Percentiles rank a stretch among this genome's conserved stretches.
These are phyloP conservation scores for Luffa acutangula DNA, from an alignment of 306 rosid species.

Conservation along the genomic window DNA sequence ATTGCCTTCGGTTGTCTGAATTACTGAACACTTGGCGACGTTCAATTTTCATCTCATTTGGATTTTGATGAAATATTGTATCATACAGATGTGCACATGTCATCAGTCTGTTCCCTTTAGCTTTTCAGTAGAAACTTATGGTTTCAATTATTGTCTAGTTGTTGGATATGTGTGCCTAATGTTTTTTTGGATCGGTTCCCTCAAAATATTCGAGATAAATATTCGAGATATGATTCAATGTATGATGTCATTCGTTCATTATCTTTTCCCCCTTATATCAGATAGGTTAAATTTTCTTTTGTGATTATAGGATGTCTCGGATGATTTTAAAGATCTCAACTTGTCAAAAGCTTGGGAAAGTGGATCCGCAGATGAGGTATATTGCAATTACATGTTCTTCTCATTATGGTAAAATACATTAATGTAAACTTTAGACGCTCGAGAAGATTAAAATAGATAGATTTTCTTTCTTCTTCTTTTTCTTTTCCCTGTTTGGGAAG, in stretches of 20 bases:
- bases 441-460: background rate
- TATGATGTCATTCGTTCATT: background rate
- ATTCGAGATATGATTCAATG: background rate
- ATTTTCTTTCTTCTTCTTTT: too few relatives aligned
- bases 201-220: background rate
- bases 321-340: slow-evolving; percentile 20
- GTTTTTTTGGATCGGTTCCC: background rate
- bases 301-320: slow-evolving; percentile 14
- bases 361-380: slow-evolving; percentile 37
- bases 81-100: background rate
- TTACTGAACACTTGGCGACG: background rate
- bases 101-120: background rate
- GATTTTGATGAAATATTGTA: background rate
- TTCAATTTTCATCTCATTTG: background rate
- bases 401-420: background rate
- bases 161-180: background rate
- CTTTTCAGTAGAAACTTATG: background rate
- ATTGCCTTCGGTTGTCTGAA: background rate
- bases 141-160: background rate
- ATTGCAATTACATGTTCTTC: background rate
- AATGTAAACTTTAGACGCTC: background rate
- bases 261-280: background rate
- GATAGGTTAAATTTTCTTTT: slow-evolving; percentile 7
- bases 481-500: background rate
- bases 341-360: slow-evolving; percentile 22